Evolutionary conservation across 768 basidiomycete species (phyloP).

Genomic region (Clathrus columnatus): DNA sequence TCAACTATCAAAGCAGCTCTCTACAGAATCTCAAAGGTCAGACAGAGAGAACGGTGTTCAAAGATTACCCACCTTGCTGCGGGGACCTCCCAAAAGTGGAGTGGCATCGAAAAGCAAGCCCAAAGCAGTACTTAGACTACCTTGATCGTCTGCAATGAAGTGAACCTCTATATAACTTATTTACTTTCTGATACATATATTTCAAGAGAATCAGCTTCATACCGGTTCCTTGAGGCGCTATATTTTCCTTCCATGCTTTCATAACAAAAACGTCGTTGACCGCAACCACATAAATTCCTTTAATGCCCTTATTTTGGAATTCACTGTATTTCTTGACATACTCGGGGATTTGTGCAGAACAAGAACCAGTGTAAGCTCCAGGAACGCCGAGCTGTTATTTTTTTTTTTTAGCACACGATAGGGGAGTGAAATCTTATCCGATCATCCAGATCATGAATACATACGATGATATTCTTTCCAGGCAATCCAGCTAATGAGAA

Average conservation of each 20-base stretch:
- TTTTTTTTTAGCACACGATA: background rate
- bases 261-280: constrained; percentile 77
- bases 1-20: constrained; percentile 63
- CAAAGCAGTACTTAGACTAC: constrained; percentile 40
- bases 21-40: constrained; percentile 28
- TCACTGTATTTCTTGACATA: constrained; percentile 60
- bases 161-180: constrained; percentile 32
- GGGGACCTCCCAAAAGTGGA: constrained; percentile 52
- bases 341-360: constrained; percentile 48
- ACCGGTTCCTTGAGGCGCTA: constrained; percentile 52
- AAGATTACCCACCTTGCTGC: constrained; percentile 44
- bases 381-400: constrained; percentile 58
- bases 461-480: constrained; percentile 58
- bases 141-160: constrained; percentile 66
- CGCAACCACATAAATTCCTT: constrained; percentile 59
- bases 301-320: constrained; percentile 71
- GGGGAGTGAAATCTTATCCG: background rate
- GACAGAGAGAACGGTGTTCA: background rate
- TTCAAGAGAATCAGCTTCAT: constrained; percentile 19
- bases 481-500: constrained; percentile 34
- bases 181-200: constrained; percentile 27
- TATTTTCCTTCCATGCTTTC: constrained; percentile 58
- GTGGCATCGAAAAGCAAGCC: constrained; percentile 59
- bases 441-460: constrained; percentile 17
- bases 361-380: constrained; percentile 68